Evolutionary conservation across 2,329 filamentous ascomycete genomes (phyloP), one percentile per base, ranked within the genome.

Genomic region (Ascocoryne sarcoides): DNA sequence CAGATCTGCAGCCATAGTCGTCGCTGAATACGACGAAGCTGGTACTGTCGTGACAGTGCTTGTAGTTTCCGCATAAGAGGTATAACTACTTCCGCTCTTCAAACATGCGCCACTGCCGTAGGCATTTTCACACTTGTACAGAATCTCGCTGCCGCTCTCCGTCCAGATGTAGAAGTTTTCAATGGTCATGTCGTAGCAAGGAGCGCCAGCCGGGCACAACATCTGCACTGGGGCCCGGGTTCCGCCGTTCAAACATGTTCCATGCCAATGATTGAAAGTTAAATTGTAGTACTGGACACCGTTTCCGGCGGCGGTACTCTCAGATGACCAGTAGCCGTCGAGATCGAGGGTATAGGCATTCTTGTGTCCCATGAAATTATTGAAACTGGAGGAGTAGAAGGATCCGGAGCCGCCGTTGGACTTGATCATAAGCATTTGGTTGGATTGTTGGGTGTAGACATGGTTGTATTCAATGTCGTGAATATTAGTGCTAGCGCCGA

Each of bases 361-460:
- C 43, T 63, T 60, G 57, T 75, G 71, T 34, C 75, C 74, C 37
- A 75, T 71, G 57, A 78, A 79, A 60, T 76, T 76, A 50, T 71
- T 67, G 23, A 79, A 65, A 2, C 65, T 49, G 12, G 65, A 60
- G 46, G 74, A 66, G 28, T 63, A 63, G 2, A 78, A 65, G 2
- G 61, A 65, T 15, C 75, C 75, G 42, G 56, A 64, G 30, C 75
- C 75, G 30, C 75, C 75, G 53, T 76, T 73, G 41, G 66, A 70
- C 58, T 79, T 79, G 61, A 79, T 69, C 70, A 75, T 70, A 60
- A 71, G 67, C 73, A 77, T 78, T 51, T 78, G 71, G 63, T 78
- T 78, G 10, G 68, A 70, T 9, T 65, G 63, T 60, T 66, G 68
- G 23, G 73, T 76, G 62, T 79, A 78, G 45, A 78, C 52, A 52